Evolutionary conservation across 768 basidiomycete genomes (phyloP), one percentile per base, ranked within the genome.

Genomic region (Fomitopsis serialis): DNA sequence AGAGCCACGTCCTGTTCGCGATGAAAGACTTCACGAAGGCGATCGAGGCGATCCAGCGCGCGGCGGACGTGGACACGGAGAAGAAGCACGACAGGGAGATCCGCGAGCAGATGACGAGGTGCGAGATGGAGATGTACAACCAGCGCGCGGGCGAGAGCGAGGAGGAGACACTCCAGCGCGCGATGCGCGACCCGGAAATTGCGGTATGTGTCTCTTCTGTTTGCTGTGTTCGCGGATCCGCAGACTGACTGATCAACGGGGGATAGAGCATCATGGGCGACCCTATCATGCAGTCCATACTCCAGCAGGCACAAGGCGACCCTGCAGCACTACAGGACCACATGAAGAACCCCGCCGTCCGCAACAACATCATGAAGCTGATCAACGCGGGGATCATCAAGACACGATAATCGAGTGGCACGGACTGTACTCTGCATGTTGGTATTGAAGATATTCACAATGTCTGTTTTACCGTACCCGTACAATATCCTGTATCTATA

Each of bases 141-240:
- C 84, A 97, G 67, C 83, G 93, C 15, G 79, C 84, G 19, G 82
- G 77, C 42, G 96, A 99, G 73, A 82, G 84, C 8, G 93, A 98
- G 65, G 94, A 98, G 66, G 81, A 99, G 75, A 92, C 94, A 19
- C 74, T 97, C 58, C 80, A 88, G 62, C 80, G 96, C 48, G 97
- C 96, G 8, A 97, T 98, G 95, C 81, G 92, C 50, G 97, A 99
- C 75, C 97, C 97, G 12, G 97, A 97, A 72, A 80, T 98, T 50
- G 90, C 88, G 59, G 89, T 92, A 73, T 61, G 89, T 78, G 12
- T 25, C n/a, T 32, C 12, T 21, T 23, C 24, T 19, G 46, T 2
- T 22, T 45, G 13, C 23, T 22, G 35, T 29, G 9, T 12, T 2
- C 12, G 3, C 12, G 25, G 23, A 34, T 25, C 27, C 25, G 23